These are phyloP conservation scores for Stropharia rugosoannulata DNA, from an alignment of 768 basidiomycete genomes.

Conservation along the genomic window DNA sequence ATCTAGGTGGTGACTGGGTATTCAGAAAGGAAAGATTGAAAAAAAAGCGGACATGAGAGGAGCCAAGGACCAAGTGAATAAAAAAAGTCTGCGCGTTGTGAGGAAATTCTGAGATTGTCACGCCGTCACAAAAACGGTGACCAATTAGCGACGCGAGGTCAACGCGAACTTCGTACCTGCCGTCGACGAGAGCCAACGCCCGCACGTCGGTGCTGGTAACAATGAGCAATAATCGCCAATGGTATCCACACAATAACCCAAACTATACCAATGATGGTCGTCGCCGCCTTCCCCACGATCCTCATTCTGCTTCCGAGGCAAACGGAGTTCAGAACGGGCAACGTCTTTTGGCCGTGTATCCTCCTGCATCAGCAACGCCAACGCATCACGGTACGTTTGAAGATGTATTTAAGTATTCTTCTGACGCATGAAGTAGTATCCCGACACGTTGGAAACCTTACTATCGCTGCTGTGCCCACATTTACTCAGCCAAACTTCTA, in stretches of 20 bases:
- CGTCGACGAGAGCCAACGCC: conserved; percentile 5
- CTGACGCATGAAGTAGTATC: conserved; percentile 44
- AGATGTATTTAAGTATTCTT: neutral
- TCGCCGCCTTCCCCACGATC: conserved; percentile 16
- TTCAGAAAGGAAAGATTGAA: neutral
- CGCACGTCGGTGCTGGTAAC: conserved; percentile 2
- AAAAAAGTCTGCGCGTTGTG: conserved; percentile 18
- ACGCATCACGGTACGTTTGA: conserved; percentile 61
- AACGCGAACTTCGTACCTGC: neutral
- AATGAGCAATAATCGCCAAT: conserved; percentile 35
- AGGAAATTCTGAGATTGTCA: conserved; percentile 9
- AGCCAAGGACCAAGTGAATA: neutral
- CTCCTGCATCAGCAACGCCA: conserved; percentile 76
- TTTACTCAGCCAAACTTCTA: conserved; percentile 62
- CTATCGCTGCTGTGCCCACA: conserved; percentile 56
- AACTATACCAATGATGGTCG: conserved; percentile 26
- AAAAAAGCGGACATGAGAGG: neutral
- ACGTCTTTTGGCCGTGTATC: conserved; percentile 63
- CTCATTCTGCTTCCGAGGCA: conserved; percentile 16
- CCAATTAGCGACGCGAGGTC: neutral
- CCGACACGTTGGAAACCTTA: conserved; percentile 62
- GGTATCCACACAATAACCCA: conserved; percentile 25
- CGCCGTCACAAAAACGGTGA: neutral
- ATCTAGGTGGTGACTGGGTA: neutral
- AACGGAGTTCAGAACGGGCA: conserved; percentile 70